Evolutionary conservation across 495 filamentous ascomycete species (phyloP).

Genomic region (Lasiosphaeria hispida): DNA sequence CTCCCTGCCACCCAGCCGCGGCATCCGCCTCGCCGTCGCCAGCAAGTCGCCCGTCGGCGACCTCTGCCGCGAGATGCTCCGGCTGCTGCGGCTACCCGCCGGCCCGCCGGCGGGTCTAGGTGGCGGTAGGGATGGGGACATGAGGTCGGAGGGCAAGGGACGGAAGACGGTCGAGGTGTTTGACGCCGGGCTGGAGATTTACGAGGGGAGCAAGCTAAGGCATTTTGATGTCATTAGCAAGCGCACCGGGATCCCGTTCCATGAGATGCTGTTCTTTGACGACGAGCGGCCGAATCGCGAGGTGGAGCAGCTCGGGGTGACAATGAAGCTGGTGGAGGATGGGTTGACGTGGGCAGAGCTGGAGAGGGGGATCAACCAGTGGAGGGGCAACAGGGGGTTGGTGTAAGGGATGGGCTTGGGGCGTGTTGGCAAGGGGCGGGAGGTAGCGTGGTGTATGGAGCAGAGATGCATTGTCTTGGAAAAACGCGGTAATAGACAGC

Average conservation of each 20-base stretch:
- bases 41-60: slow-evolving; percentile 82
- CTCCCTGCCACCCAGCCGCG: slow-evolving; percentile 16
- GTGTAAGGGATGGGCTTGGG: slow-evolving; percentile 3
- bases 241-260: slow-evolving; percentile 62
- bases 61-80: slow-evolving; percentile 76
- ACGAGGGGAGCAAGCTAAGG: slow-evolving; percentile 78
- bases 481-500: too few species aligned
- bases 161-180: slow-evolving; percentile 70
- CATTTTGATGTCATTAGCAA: slow-evolving; percentile 75
- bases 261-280: slow-evolving; percentile 96
- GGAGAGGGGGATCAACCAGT: slow-evolving; percentile 74
- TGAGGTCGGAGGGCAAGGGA: slow-evolving; percentile 33
- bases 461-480: too few species aligned
- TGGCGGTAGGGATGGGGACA: background rate
- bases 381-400: slow-evolving; percentile 64
- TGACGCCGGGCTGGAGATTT: slow-evolving; percentile 80
- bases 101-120: background rate
- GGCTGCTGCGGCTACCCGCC: slow-evolving; percentile 58
- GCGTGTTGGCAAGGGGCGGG: too few species aligned
- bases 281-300: slow-evolving; percentile 86
- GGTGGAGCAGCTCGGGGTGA: slow-evolving; percentile 80
- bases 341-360: slow-evolving; percentile 78
- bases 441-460: too few species aligned
- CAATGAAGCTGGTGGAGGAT: slow-evolving; percentile 72
- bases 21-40: slow-evolving; percentile 70